Evolutionary conservation across 1,284 basidiomycete species (phyloP).

Genomic region (Cystobasidiaceae sp.): DNA sequence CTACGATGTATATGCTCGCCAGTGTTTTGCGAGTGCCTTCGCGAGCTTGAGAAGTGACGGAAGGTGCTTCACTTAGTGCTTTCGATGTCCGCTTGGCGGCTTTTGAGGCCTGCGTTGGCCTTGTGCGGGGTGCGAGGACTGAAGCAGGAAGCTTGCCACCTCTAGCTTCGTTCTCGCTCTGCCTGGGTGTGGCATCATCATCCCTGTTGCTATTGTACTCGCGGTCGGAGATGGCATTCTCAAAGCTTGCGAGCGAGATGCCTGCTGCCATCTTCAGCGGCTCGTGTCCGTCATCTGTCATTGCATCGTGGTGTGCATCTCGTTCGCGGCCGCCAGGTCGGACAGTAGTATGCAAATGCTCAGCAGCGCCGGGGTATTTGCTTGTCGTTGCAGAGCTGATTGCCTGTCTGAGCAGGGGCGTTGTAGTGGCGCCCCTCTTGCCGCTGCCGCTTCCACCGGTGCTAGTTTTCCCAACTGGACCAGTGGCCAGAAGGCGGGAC

Average conservation of each 20-base stretch:
- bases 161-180: background rate
- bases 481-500: background rate
- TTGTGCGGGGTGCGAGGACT: background rate
- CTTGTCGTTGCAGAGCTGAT: too few relatives aligned
- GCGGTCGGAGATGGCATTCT: background rate
- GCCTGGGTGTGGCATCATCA: background rate
- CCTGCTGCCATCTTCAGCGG: too few relatives aligned
- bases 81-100: background rate
- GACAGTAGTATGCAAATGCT: too few relatives aligned
- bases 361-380: too few relatives aligned
- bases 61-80: constrained; percentile 4
- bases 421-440: too few relatives aligned
- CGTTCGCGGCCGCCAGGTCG: too few relatives aligned
- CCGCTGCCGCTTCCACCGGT: too few relatives aligned
- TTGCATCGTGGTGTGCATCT: too few relatives aligned
- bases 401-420: too few relatives aligned
- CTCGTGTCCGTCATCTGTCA: too few relatives aligned
- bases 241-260: too few relatives aligned
- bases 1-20: constrained; percentile 52
- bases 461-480: too few relatives aligned
- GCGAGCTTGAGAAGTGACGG: background rate
- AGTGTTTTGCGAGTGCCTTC: constrained; percentile 41
- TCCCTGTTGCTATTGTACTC: background rate
- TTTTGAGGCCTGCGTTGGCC: background rate
- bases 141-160: background rate